A percentile compares a stretch with the other conserved stretches of the same genome.
These are phyloP conservation scores for Fusarium sp. DNA, from an alignment of 2,329 filamentous ascomycete species.

Conservation along the genomic window DNA sequence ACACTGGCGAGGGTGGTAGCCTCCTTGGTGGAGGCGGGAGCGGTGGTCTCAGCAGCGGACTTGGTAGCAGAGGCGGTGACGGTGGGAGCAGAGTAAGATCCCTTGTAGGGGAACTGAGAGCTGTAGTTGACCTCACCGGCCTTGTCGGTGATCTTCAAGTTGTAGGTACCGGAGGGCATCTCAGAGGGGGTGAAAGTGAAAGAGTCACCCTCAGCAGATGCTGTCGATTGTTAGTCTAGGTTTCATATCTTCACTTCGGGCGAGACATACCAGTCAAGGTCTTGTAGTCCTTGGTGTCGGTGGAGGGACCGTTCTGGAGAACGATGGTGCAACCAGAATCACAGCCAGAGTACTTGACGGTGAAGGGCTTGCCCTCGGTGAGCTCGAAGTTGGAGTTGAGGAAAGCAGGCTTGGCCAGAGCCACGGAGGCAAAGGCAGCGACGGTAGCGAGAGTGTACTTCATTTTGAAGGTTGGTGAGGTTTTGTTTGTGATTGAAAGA, in stretches of 20 bases:
- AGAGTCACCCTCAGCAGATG: constrained; percentile 38
- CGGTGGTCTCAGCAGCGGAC: constrained; percentile 29
- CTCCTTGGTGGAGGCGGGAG: constrained; percentile 30
- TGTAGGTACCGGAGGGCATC: constrained; percentile 52
- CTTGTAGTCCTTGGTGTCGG: constrained; percentile 50
- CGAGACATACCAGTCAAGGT: constrained; percentile 51
- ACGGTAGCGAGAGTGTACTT: constrained; percentile 53
- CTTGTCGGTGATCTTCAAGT: constrained; percentile 54
- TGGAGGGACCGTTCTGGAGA: constrained; percentile 51
- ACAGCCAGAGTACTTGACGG: constrained; percentile 52
- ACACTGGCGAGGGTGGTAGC: constrained; percentile 38
- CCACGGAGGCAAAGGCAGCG: constrained; percentile 49
- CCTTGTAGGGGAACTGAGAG: constrained; percentile 50
- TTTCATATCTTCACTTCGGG: too few relatives aligned
- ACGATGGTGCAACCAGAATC: constrained; percentile 53
- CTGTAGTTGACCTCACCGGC: constrained; percentile 52
- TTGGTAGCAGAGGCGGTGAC: constrained; percentile 25
- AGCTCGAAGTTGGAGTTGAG: constrained; percentile 52
- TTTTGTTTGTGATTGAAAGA: constrained; percentile 40
- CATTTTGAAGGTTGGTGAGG: constrained; percentile 52
- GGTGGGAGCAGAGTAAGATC: constrained; percentile 39
- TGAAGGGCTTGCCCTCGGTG: constrained; percentile 51
- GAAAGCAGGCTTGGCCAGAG: constrained; percentile 51
- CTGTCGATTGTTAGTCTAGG: constrained; percentile 16
- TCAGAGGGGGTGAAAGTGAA: constrained; percentile 49